These are phyloP conservation scores for Ogataea methanolica DNA, from an alignment of 805 yeast genomes.

Conservation along the genomic window DNA sequence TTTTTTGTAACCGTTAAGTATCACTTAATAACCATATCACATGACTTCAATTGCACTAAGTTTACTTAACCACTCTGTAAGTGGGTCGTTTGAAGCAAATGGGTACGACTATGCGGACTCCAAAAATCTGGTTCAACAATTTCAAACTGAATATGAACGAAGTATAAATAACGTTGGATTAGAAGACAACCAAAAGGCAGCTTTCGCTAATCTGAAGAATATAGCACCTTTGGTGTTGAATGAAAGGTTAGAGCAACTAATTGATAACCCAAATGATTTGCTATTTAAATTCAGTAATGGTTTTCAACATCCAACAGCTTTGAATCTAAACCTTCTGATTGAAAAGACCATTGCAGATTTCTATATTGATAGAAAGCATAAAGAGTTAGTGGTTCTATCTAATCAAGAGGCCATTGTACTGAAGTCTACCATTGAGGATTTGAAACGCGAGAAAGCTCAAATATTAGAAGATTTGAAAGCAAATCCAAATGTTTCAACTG, in stretches of 20 bases:
- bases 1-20: too few species aligned
- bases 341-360: slow-evolving; percentile 17
- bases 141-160: slow-evolving; percentile 9
- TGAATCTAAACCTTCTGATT: slow-evolving; percentile 12
- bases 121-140: slow-evolving; percentile 7
- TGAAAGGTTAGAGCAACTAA: slow-evolving; percentile 6
- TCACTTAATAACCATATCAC: too few species aligned
- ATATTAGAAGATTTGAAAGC: slow-evolving; percentile 1
- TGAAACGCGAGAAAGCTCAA: slow-evolving; percentile 5
- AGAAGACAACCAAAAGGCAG: background rate
- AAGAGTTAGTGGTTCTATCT: slow-evolving; percentile 6
- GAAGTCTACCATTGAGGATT: slow-evolving; percentile 3
- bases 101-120: slow-evolving; percentile 8
- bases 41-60: slow-evolving; percentile 14
- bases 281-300: slow-evolving; percentile 9
- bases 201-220: background rate
- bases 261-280: slow-evolving; percentile 6
- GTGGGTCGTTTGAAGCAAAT: background rate
- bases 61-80: slow-evolving; percentile 3
- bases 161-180: background rate
- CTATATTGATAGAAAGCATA: slow-evolving; percentile 1
- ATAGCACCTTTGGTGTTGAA: slow-evolving; percentile 4
- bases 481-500: background rate
- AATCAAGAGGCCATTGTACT: slow-evolving; percentile 10
- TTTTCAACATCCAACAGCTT: slow-evolving; percentile 6